Evolutionary conservation across 169 alveolate genomes (phyloP).

Genomic region (Babesia gibsoni): DNA sequence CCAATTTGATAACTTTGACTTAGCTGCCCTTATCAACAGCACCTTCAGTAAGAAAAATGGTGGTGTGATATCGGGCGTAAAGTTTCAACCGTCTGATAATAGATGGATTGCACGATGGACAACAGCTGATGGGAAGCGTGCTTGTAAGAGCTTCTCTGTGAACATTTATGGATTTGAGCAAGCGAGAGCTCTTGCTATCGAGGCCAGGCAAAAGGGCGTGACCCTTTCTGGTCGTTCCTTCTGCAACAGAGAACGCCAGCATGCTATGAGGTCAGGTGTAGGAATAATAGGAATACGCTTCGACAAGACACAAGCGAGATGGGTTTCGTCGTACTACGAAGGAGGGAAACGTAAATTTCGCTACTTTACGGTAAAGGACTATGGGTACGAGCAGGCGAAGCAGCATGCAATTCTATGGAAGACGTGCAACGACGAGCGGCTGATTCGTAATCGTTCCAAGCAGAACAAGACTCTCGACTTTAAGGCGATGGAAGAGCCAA

Average conservation of each 20-base stretch:
- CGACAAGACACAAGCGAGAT: slow-evolving; percentile 77
- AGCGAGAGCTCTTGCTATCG: slow-evolving; percentile 73
- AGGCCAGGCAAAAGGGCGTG: slow-evolving; percentile 77
- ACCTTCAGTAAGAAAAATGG: slow-evolving; percentile 24
- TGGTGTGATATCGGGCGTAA: slow-evolving; percentile 69
- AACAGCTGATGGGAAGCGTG: slow-evolving; percentile 77
- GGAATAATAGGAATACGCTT: slow-evolving; percentile 76
- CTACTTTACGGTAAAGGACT: slow-evolving; percentile 74
- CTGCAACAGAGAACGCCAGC: slow-evolving; percentile 67
- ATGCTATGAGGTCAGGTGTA: slow-evolving; percentile 67
- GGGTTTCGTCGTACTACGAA: slow-evolving; percentile 79
- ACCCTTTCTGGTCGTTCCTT: slow-evolving; percentile 60
- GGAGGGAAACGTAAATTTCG: slow-evolving; percentile 78
- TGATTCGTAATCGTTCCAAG: slow-evolving; percentile 26
- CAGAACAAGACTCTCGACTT: slow-evolving; percentile 1
- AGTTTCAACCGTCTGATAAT: slow-evolving; percentile 76
- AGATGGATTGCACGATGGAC: slow-evolving; percentile 83
- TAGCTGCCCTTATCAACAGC: slow-evolving; percentile 10
- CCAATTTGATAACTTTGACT: slow-evolving; percentile 12
- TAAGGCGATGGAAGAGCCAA: background rate
- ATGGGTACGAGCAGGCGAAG: slow-evolving; percentile 79
- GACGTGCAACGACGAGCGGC: slow-evolving; percentile 66
- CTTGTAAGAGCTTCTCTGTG: slow-evolving; percentile 74
- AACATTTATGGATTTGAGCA: slow-evolving; percentile 75
- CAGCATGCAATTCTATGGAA: slow-evolving; percentile 72